A percentile compares a stretch with the other conserved stretches of the same genome.
Evolutionary conservation across 805 yeast genomes (phyloP).

Genomic region (Kodamaea nitidulidarum): DNA sequence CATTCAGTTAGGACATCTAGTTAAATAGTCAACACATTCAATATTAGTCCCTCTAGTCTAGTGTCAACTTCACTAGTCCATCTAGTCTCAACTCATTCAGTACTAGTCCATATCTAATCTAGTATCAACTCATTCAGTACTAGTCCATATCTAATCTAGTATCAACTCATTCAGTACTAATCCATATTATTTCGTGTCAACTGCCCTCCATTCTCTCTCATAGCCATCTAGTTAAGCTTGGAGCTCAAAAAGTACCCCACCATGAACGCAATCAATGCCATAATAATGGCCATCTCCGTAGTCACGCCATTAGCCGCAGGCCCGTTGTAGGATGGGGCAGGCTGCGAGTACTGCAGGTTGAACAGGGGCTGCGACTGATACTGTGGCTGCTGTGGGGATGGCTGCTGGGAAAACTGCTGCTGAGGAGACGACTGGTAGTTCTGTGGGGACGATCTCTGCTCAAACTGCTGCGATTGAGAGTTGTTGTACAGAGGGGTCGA

Average conservation of each 20-base stretch:
- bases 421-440: constrained; percentile 9
- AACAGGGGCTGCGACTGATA: constrained; percentile 5
- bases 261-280: constrained; percentile 48
- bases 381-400: constrained; percentile 9
- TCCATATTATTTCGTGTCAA: no score
- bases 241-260: constrained; percentile 43
- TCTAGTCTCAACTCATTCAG: no score
- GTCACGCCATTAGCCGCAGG: constrained; percentile 47
- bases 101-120: no score
- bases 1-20: no score
- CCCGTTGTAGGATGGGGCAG: constrained; percentile 8
- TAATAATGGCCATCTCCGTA: constrained; percentile 48
- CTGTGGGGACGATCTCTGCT: constrained; percentile 6
- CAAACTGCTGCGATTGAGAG: constrained; percentile 6
- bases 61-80: no score
- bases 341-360: constrained; percentile 9
- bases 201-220: no score
- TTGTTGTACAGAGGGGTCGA: constrained; percentile 6
- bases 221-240: constrained; percentile 7
- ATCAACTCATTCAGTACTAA: no score
- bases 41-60: no score
- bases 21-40: no score
- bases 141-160: no score
- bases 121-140: no score
- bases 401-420: constrained; percentile 8